A percentile compares a stretch with the other conserved stretches of the same genome.
Conservation (phyloP, 208 protist genomes). For the Leishmania major region DNA sequence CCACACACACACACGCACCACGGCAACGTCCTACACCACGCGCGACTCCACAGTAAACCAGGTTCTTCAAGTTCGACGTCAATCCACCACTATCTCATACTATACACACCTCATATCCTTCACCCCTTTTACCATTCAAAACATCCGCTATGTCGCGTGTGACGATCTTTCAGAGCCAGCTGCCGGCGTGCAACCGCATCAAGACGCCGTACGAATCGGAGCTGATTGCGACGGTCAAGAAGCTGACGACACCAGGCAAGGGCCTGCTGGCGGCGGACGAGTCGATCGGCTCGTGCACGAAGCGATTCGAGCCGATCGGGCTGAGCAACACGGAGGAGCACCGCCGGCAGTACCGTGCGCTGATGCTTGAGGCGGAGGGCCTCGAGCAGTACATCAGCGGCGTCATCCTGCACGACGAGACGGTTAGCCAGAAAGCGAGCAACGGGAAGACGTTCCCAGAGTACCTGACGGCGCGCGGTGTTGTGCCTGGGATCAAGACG, state of each 20-base stretch:
- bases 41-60: not conserved
- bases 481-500: slow-evolving; percentile 97
- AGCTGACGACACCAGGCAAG: slow-evolving; percentile 91
- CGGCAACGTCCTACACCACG: not conserved
- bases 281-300: slow-evolving; percentile 89
- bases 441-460: slow-evolving; percentile 92
- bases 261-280: slow-evolving; percentile 98
- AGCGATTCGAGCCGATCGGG: slow-evolving; percentile 94
- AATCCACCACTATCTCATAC: not conserved
- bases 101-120: not conserved
- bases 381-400: slow-evolving; percentile 95
- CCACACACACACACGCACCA: not conserved
- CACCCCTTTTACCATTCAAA: not conserved
- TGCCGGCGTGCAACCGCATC: slow-evolving; percentile 83
- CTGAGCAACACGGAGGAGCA: slow-evolving; percentile 95
- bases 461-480: slow-evolving; percentile 76
- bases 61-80: not conserved
- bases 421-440: slow-evolving; percentile 92
- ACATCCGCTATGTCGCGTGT: slow-evolving; percentile 67
- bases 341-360: slow-evolving; percentile 94
- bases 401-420: slow-evolving; percentile 98
- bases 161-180: slow-evolving; percentile 75
- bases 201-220: slow-evolving; percentile 81
- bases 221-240: slow-evolving; percentile 68
- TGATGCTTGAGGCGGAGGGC: slow-evolving; percentile 73